phyloP scores from a whole-genome alignment of 768 basidiomycete species.

The Termitomyces sp. region DNA sequence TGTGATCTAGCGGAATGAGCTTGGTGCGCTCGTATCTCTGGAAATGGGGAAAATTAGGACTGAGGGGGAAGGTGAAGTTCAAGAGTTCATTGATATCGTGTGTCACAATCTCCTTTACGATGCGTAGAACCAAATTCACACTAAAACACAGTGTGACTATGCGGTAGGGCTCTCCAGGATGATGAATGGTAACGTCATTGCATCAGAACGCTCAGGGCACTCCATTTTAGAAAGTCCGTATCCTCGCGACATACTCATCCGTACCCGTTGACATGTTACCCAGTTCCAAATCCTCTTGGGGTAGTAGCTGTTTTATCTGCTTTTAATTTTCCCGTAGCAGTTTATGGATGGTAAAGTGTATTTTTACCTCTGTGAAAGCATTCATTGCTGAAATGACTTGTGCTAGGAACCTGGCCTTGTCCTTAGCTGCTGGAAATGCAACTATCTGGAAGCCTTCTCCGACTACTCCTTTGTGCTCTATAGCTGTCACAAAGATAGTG shows the following conservation, averaged over 20 bases:
- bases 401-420: slow-evolving; percentile 82
- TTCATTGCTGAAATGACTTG: not conserved
- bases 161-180: slow-evolving; percentile 89
- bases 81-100: slow-evolving; percentile 93
- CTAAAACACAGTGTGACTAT: slow-evolving; percentile 72
- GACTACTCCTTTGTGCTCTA: slow-evolving; percentile 82
- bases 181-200: slow-evolving; percentile 88
- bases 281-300: slow-evolving; percentile 87
- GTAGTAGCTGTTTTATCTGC: slow-evolving; percentile 75
- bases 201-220: slow-evolving; percentile 87
- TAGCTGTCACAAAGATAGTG: slow-evolving; percentile 86
- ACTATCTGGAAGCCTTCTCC: slow-evolving; percentile 96
- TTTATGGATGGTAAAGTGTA: slow-evolving; percentile 72
- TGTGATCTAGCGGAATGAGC: slow-evolving; percentile 52
- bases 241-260: slow-evolving; percentile 6
- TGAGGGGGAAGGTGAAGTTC: slow-evolving; percentile 90
- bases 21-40: slow-evolving; percentile 79
- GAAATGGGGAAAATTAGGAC: slow-evolving; percentile 91
- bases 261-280: slow-evolving; percentile 14
- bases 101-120: slow-evolving; percentile 23
- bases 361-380: not conserved
- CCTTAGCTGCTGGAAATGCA: slow-evolving; percentile 86
- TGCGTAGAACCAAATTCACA: slow-evolving; percentile 1
- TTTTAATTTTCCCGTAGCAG: slow-evolving; percentile 95
- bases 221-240: slow-evolving; percentile 78